Percentiles rank a stretch among this genome's conserved stretches.
These are phyloP conservation scores for Dactylorhiza incarnata DNA, from an alignment of 106 monocot species.

Conservation along the genomic window DNA sequence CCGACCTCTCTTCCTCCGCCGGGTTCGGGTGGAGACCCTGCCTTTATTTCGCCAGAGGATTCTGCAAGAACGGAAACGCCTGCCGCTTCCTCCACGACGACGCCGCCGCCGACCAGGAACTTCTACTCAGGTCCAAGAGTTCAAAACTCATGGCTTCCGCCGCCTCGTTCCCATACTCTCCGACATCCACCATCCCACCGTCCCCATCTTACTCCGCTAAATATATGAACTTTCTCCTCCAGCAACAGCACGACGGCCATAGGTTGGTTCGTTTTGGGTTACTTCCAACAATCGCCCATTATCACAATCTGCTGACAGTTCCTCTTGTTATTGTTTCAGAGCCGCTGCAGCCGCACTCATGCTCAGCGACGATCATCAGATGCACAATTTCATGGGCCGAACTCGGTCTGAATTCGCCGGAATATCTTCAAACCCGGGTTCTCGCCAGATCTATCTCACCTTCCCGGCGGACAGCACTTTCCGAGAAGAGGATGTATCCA, in stretches of 20 bases:
- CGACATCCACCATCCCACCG: constrained; percentile 7
- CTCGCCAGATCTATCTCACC: constrained; percentile 85
- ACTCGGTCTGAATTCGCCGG: constrained; percentile 45
- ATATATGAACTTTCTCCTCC: constrained; percentile 43
- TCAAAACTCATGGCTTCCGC: constrained; percentile 26
- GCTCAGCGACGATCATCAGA: constrained; percentile 28
- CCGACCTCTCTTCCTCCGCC: constrained; percentile 27
- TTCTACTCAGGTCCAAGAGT: constrained; percentile 55
- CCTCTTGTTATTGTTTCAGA: neutral
- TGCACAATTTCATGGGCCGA: constrained; percentile 44
- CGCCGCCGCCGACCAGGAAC: constrained; percentile 49
- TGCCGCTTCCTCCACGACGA: constrained; percentile 68
- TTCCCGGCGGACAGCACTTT: constrained; percentile 94
- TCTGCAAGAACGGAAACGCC: constrained; percentile 83
- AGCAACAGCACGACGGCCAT: constrained; percentile 59
- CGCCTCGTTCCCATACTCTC: constrained; percentile 57
- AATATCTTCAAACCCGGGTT: constrained; percentile 52
- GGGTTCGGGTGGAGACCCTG: constrained; percentile 81
- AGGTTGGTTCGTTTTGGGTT: constrained; percentile 21
- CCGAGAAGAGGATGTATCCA: constrained; percentile 87
- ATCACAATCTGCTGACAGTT: neutral
- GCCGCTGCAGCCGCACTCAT: constrained; percentile 51
- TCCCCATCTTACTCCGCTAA: constrained; percentile 17
- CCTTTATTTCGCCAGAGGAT: constrained; percentile 81
- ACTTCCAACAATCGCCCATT: neutral